Evolutionary conservation across 768 basidiomycete species (phyloP), one percentile per base, ranked within the genome.

Genomic region (Daedaleopsis nitida): DNA sequence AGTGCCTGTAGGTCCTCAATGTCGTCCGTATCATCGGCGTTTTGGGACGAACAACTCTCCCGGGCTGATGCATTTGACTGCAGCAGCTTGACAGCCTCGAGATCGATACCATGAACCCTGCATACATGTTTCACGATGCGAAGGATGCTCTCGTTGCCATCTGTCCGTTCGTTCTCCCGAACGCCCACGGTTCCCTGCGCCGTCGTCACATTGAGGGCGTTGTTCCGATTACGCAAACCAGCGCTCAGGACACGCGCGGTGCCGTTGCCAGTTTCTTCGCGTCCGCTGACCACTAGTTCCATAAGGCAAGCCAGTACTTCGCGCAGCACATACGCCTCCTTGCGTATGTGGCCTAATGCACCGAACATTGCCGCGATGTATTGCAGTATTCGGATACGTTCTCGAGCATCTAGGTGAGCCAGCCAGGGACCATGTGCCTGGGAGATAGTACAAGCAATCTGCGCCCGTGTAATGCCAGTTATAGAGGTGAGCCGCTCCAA

Each of bases 341-440:
- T 96, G 50, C 97, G 82, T 55, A 79, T 83, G 72, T 94, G 92
- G 10, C 93, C 94, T 5, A 99, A 73, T 65, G 86, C 89, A 12
- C 88, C 82, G 72, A 90, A 96, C 49, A 93, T 76, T 64, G 86
- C 86, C 0, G 91, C 90, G 50, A 88, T 83, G 38, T 81, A 80
- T 66, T 91, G 86, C 58, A 93, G 78, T 21, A 91, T 76, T 23
- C 81, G 77, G 35, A 97, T 82, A 44, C 92, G 85, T 66, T 94
- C 92, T 53, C 86, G 80, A 39, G 86, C 80, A 17, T 88, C 88
- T 32, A 98, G 81, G 67, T 92, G 89, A 17, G 93, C 72, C 23
- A 97, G 76, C 88, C 92, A 95, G 2, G 96, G 93, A 0, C 93
- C 94, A 62, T 96, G 92, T 0, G 88, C 81, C 67, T 88, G 86